Base-by-base conservation (phyloP, 768 basidiomycete species). In the Tricholoma hemisulphureum region DNA sequence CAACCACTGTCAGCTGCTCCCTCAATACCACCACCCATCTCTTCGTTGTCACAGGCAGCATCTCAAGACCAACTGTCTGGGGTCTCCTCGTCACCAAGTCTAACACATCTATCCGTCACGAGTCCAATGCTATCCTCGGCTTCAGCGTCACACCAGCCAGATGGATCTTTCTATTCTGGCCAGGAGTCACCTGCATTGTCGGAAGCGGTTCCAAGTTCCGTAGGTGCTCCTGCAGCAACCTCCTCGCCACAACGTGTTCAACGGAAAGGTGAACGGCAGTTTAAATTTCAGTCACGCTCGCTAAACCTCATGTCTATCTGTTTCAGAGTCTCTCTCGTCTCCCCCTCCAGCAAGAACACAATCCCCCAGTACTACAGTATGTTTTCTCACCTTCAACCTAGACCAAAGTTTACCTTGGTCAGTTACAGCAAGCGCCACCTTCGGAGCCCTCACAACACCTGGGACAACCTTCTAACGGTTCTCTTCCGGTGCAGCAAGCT, bases 121-220 rank as follows among this genome's bases (percentile, higher is more conserved):
- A 93, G 91, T 61, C 91, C 91, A 0, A 86, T 91, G 77, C 64
- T 92, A 53, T 92, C 91, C 16, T 91, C 83, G 23, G 88, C 89
- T 13, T 83, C 82, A 34, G 81, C 77, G 29, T 85, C 82, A 51
- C 86, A 87, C 56, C 85, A 85, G 52, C 87, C 78, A 4, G 80
- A 83, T 57, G 85, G 83, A 23, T 88, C 90, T 23, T 83, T 87
- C 59, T 88, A 86, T 67, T 88, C 88, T 46, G 82, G 81, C 10
- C 81, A 86, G 67, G 83, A 85, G 60, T 91, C 90, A 11, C 89
- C 90, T 55, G 83, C 84, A 62, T 67, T 90, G 60, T 90, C 88
- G 43, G 89, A 92, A 63, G 86, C 87, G 34, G 71, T 75, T 11
- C 71, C 73, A 55, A 72, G 77, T 64, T 70, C 72, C 53, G 58